Percentiles rank a stretch among this genome's conserved stretches.
Evolutionary conservation across 768 basidiomycete species (phyloP).

Genomic region (Pleurotus eryngii): DNA sequence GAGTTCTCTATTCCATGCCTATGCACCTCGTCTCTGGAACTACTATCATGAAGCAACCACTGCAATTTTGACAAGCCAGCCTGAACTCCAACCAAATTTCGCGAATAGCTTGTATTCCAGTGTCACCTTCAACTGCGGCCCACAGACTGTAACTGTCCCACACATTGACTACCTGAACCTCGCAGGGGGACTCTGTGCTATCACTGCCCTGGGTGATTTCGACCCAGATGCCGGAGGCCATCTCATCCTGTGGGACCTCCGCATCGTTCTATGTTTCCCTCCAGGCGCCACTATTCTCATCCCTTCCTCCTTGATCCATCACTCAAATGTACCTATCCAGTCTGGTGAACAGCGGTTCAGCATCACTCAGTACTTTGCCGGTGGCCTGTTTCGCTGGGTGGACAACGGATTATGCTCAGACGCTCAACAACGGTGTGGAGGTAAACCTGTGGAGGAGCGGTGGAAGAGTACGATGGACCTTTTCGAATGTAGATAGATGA

Average conservation of each 20-base stretch:
- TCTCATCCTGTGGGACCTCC: slow-evolving; percentile 16
- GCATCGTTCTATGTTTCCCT: slow-evolving; percentile 16
- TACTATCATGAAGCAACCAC: neutral
- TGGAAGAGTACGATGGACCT: neutral
- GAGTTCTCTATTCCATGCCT: neutral
- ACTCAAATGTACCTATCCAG: slow-evolving; percentile 11
- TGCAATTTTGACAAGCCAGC: neutral
- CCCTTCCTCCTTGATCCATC: slow-evolving; percentile 16
- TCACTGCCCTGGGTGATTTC: slow-evolving; percentile 12
- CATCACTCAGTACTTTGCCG: slow-evolving; percentile 19
- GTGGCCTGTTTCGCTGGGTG: slow-evolving; percentile 20
- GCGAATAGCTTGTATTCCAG: neutral
- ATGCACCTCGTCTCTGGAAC: neutral
- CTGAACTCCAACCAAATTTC: slow-evolving; percentile 7
- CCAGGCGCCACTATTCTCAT: slow-evolving; percentile 17
- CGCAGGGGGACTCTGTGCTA: slow-evolving; percentile 9
- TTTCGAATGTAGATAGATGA: neutral
- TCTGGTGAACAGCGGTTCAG: slow-evolving; percentile 11
- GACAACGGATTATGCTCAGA: slow-evolving; percentile 12
- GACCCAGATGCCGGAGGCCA: slow-evolving; percentile 15
- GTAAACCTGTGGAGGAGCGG: neutral
- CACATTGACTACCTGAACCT: slow-evolving; percentile 10
- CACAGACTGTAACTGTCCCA: neutral
- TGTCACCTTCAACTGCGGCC: slow-evolving; percentile 10
- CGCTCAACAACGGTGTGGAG: neutral